Evolutionary conservation across 768 basidiomycete genomes (phyloP), one percentile per base, ranked within the genome.

Genomic region (Lactifluus volemus): DNA sequence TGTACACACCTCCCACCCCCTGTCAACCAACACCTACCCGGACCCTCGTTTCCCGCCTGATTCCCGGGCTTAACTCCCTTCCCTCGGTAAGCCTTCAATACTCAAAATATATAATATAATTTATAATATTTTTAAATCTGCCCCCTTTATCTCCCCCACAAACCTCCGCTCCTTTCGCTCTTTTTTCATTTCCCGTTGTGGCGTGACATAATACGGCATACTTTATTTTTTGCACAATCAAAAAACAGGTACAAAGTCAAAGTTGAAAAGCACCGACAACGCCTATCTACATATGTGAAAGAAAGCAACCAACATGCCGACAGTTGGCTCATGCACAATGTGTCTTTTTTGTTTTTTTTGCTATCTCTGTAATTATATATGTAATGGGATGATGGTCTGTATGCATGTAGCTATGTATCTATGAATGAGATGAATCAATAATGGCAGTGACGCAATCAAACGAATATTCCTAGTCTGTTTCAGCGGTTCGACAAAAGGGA

Each of bases 391-490:
- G 12, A 25, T 49, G 29, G 25, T 3, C 38, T 49, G 49, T 42
- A 14, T 49, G 56, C 39, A 50, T 58, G n/a, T 50, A 56, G 55
- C 14, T 48, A 56, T 56, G 55, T 49, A n/a, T 25, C 14, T 48
- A 56, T 56, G 55, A 39, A n/a, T 25, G 55, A 11, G 36, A 12
- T 55, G 25, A 25, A 25, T 25, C 25, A 34, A 47, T 44, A 47
- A 55, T 55, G 32, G 19, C 21, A 36, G 2, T n/a, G 39, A 21
- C 29, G 32, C 41, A 12, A 19, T 17, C n/a, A 42, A 55, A 34
- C n/a, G n/a, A 45, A 36, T 17, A 17, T 34, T 10, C 12, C 5
- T 44, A 9, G 44, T 34, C 30, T 34, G 17, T 21, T 34, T 45
- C 21, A 25, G 44, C 34, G 32, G 15, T 55, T 14, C 12, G 12